Base-by-base conservation (phyloP, 257 asterid species). In the Solanum phureja region DNA sequence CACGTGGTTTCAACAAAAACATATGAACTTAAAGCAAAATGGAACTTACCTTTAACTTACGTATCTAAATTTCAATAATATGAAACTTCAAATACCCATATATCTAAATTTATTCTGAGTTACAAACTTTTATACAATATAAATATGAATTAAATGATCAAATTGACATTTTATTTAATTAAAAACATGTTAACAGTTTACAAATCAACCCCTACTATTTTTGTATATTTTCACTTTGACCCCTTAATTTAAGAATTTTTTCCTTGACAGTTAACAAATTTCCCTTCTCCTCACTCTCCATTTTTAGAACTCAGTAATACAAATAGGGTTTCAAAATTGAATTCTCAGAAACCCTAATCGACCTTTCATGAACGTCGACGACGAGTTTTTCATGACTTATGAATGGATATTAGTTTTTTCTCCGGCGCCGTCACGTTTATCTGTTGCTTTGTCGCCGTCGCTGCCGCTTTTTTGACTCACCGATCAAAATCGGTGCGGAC, bases 371-470 rank as follows among this genome's bases (percentile, higher is more conserved):
- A 90, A 90, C 87, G 79, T 87, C 91, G 75, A 86, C 92, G 58
- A 86, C 87, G 87, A 89, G 1, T 44, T 79, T 90, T 92, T 89
- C 89, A 89, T 93, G 95, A 87, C 93, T 86, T 90, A 88, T 93
- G 94, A 92, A 95, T 95, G 98, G 98, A 92, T 89, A 90, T 87
- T 90, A 42, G 84, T 60, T 69, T 89, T 89, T 89, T 82, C 88
- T 90, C 87, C 88, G 62, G 73, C 83, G 12, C 89, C 85, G 90
- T 92, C 38, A 91, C 96, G 86, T 83, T 92, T 83, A 72, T 90
- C 87, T 93, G 94, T 88, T 91, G 92, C 87, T 14, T 95, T 74
- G 40, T 91, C 86, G 93, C 92, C 49, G 87, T 88, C 83, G 74
- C 91, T 85, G 95, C 93, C 44, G 85, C 88, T 88, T 86, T 89